phyloP scores from a whole-genome alignment of 2,329 filamentous ascomycete genomes.

The Alternaria dauci region DNA sequence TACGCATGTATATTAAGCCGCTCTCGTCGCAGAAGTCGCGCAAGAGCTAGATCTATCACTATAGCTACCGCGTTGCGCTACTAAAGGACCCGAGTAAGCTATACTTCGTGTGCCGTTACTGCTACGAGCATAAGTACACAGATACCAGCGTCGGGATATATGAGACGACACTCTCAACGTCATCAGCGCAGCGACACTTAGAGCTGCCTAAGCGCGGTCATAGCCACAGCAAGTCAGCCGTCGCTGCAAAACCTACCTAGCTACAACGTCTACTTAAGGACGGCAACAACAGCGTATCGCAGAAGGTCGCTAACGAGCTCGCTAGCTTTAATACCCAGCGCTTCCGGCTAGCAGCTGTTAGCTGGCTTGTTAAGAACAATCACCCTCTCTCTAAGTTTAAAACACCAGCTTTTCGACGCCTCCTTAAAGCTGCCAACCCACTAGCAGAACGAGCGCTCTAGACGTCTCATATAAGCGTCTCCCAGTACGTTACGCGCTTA shows the following conservation, averaged over 20 bases:
- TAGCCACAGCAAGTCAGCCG: neutral
- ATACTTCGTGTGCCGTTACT: conserved; percentile 7
- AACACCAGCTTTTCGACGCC: neutral
- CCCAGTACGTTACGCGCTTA: neutral
- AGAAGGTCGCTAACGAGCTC: conserved; percentile 2
- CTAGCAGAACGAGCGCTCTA: neutral
- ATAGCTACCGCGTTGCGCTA: conserved; percentile 11
- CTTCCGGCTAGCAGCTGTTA: conserved; percentile 3
- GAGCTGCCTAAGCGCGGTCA: neutral
- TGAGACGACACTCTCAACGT: neutral
- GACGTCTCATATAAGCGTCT: neutral
- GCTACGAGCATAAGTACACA: neutral
- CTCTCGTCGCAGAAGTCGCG: neutral
- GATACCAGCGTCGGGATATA: neutral
- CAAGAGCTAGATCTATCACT: conserved; percentile 8
- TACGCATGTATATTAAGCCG: conserved; percentile 9
- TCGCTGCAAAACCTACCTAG: neutral
- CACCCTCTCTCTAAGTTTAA: conserved; percentile 12
- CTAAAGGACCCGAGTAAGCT: neutral
- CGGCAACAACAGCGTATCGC: neutral
- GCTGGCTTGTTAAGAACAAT: conserved; percentile 10
- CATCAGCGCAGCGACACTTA: neutral
- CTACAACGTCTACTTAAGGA: neutral
- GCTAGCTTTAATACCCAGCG: conserved; percentile 3
- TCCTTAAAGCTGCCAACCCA: neutral